Conservation (phyloP, 345 rosid genomes). For the Gossypium longicalyx region DNA sequence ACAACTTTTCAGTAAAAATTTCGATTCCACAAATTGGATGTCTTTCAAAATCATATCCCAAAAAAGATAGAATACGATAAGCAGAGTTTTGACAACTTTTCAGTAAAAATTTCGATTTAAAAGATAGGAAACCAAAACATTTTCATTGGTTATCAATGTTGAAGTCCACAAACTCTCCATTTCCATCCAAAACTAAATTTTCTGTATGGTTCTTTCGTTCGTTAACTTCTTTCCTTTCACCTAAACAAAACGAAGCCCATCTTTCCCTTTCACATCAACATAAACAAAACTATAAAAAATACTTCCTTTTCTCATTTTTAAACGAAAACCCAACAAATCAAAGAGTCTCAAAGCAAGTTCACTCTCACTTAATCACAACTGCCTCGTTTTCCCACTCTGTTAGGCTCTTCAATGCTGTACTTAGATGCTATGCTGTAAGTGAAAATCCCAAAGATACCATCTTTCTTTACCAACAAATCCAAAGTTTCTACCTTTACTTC, state of each 20-base stretch:
- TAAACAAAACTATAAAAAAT: slow-evolving; percentile 5
- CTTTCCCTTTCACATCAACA: slow-evolving; percentile 6
- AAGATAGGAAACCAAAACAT: background rate
- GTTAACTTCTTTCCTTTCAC: background rate
- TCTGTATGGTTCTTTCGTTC: background rate
- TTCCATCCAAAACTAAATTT: background rate
- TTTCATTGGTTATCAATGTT: background rate
- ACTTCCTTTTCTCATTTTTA: slow-evolving; percentile 28
- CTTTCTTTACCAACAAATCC: slow-evolving; percentile 47
- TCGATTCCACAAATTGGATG: background rate
- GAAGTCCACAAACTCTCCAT: background rate
- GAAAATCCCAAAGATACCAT: slow-evolving; percentile 41
- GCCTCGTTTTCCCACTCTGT: slow-evolving; percentile 27
- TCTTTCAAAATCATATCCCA: background rate
- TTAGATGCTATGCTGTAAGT: slow-evolving; percentile 48
- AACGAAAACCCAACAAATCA: slow-evolving; percentile 26
- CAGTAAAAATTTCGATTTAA: background rate
- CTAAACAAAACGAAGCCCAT: background rate
- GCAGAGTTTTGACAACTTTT: background rate
- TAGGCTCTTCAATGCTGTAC: slow-evolving; percentile 45
- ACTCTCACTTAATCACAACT: slow-evolving; percentile 14
- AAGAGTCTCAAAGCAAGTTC: slow-evolving; percentile 40
- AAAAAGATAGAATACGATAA: background rate
- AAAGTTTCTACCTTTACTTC: slow-evolving; percentile 24
- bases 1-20: background rate